A percentile compares a stretch with the other conserved stretches of the same genome.
These are phyloP conservation scores for Globisporangium splendens DNA, from an alignment of 352 stramenopile species.

Conservation along the genomic window DNA sequence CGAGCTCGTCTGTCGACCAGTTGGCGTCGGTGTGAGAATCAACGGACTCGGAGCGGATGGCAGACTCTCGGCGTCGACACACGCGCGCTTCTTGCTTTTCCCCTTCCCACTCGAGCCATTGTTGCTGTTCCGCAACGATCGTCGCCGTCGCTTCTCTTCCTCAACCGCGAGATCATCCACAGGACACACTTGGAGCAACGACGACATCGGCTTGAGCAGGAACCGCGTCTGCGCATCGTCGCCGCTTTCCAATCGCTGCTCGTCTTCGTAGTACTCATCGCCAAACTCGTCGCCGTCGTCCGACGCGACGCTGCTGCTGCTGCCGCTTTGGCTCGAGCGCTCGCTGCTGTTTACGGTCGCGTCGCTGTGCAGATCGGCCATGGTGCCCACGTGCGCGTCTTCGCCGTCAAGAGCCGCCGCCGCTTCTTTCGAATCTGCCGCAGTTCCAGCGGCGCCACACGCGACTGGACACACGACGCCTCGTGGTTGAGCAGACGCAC, in stretches of 20 bases:
- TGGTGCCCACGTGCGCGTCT: background rate
- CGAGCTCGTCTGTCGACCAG: background rate
- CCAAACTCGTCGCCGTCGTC: conserved; percentile 12
- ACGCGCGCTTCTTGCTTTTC: conserved; percentile 45
- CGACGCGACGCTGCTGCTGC: conserved; percentile 5
- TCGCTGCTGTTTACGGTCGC: conserved; percentile 15
- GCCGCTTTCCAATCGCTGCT: background rate
- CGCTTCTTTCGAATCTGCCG: background rate
- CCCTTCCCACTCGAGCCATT: conserved; percentile 12
- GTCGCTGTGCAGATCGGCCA: conserved; percentile 12
- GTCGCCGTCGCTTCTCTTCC: conserved; percentile 72
- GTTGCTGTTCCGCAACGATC: conserved; percentile 27
- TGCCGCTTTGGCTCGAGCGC: conserved; percentile 11
- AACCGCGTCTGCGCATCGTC: conserved; percentile 16
- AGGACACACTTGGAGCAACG: conserved; percentile 62
- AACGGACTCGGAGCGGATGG: conserved; percentile 41
- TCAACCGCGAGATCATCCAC: conserved; percentile 73
- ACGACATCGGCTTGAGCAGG: conserved; percentile 72
- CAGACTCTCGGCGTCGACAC: conserved; percentile 56
- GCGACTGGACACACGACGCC: background rate
- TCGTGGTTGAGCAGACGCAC: background rate
- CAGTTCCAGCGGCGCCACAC: background rate
- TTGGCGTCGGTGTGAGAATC: conserved; percentile 12
- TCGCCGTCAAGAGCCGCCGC: background rate
- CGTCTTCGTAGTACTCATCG: conserved; percentile 8